Conservation (phyloP, 352 stramenopile genomes). For the Globisporangium rhizosaccharum region DNA sequence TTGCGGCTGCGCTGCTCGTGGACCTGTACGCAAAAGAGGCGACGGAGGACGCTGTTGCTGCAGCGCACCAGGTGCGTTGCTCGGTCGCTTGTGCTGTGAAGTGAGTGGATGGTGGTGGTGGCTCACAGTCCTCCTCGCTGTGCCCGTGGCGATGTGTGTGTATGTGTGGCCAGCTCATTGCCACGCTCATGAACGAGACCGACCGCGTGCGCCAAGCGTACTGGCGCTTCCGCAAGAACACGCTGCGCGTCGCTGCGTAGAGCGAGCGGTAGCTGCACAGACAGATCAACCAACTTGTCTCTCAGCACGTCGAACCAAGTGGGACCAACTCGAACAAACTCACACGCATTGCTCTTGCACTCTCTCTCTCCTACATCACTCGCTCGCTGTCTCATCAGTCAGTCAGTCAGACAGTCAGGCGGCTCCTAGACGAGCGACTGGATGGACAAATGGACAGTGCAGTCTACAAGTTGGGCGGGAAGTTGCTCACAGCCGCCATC, state of each 20-base stretch:
- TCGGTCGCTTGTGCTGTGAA: not conserved
- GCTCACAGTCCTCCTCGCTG: not conserved
- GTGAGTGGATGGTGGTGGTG: not conserved
- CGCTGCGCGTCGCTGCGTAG: conserved; percentile 24
- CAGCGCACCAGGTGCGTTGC: conserved; percentile 32
- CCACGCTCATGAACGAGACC: conserved; percentile 68
- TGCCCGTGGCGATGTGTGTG: conserved; percentile 1
- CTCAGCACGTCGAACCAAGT: too few relatives aligned
- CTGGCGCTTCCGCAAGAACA: conserved; percentile 61
- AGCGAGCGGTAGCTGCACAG: not conserved
- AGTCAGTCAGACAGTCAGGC: not conserved
- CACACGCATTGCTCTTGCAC: not conserved
- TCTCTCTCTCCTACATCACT: not conserved
- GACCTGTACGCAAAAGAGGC: conserved; percentile 60
- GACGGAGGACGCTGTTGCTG: conserved; percentile 30
- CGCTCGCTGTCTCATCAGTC: not conserved
- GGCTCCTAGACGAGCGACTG: not conserved
- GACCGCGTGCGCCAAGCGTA: conserved; percentile 69
- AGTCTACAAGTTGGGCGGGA: conserved; percentile 64
- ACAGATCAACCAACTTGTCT: not conserved
- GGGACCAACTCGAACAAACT: too few relatives aligned
- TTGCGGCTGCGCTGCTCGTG: conserved; percentile 63
- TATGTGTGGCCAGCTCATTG: conserved; percentile 32
- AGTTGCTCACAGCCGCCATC: conserved; percentile 74
- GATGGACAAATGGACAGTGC: not conserved